Conservation (phyloP, 257 asterid genomes). For the Leonotis leonurus region DNA sequence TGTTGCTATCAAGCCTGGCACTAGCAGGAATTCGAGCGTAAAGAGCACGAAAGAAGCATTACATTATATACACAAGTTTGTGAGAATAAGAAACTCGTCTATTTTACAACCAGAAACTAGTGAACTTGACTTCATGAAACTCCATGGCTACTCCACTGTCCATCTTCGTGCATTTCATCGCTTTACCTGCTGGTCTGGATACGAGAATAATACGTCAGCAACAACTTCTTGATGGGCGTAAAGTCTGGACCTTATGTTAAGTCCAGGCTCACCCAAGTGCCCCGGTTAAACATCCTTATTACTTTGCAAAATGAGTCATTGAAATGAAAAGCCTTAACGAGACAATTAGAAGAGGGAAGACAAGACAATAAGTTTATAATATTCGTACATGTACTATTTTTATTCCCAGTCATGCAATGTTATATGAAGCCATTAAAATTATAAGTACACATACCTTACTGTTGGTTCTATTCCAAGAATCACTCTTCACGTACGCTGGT, state of each 20-base stretch:
- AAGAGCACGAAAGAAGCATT: slow-evolving; percentile 7
- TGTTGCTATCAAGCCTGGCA: slow-evolving; percentile 8
- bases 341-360: background rate
- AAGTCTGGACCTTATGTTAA: too few relatives aligned
- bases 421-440: background rate
- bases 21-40: background rate
- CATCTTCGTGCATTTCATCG: too few relatives aligned
- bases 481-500: slow-evolving; percentile 46
- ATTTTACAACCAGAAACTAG: slow-evolving; percentile 1
- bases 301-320: background rate
- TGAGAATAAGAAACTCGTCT: slow-evolving; percentile 17
- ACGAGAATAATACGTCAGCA: slow-evolving; percentile 1
- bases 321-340: background rate
- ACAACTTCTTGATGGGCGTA: background rate
- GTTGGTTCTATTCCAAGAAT: slow-evolving; percentile 49
- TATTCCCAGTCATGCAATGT: too few relatives aligned
- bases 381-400: background rate
- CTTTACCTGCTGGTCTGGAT: slow-evolving; percentile 39
- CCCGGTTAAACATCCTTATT: background rate
- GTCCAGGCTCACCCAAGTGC: too few relatives aligned
- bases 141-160: too few relatives aligned
- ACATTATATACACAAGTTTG: slow-evolving; percentile 20
- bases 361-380: background rate
- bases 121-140: background rate
- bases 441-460: slow-evolving; percentile 49